Base-by-base conservation (phyloP, 2,329 filamentous ascomycete species). In the Trichophyton benhamiae region DNA sequence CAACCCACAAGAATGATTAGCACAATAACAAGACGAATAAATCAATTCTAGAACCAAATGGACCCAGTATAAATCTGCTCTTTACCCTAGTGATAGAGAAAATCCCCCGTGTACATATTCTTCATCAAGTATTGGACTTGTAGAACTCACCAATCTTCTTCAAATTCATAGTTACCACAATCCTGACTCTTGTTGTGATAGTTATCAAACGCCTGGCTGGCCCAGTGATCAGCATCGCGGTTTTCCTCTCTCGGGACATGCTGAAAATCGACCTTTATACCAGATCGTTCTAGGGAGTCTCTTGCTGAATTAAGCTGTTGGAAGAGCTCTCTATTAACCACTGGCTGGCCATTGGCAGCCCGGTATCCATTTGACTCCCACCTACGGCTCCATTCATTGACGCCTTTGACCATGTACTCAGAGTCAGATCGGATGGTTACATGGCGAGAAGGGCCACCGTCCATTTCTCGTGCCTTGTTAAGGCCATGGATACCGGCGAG, bases 211-310 rank as follows among this genome's bases (percentile, higher is more conserved):
- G 15, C 20, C 30, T 2, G 25, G 27, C 36, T 55, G 27, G 52
- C 52, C 52, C 4, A 55, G n/a, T 11, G 25, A 30, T 55, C 52
- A 3, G 52, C 52, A 3, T 55, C 52, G 2, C 27, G 30, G 52
- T 55, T 55, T 55, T 55, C 25, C 52, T 55, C 52, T 7, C 52
- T n/a, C 8, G 52, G 52, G 2, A 55, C 52, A 55, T 55, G 52
- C 27, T 38, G 52, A 36, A 55, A 36, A 13, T 55, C 52, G n/a
- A 55, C 52, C 30, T 20, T 7, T 36, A 55, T 15, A 36, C 25
- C 52, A 1, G 52, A 55, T 36, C 33, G 15, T 36, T 36, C n/a
- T 3, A 55, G 27, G 3, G 13, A 13, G 8, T 27, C 11, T 36
- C 15, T n/a, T 11, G 15, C 20, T 15, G 15, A n/a, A 7, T 38